Evolutionary conservation across 1,139 yeast genomes (phyloP).

Genomic region (Magnusiomyces starmeri): DNA sequence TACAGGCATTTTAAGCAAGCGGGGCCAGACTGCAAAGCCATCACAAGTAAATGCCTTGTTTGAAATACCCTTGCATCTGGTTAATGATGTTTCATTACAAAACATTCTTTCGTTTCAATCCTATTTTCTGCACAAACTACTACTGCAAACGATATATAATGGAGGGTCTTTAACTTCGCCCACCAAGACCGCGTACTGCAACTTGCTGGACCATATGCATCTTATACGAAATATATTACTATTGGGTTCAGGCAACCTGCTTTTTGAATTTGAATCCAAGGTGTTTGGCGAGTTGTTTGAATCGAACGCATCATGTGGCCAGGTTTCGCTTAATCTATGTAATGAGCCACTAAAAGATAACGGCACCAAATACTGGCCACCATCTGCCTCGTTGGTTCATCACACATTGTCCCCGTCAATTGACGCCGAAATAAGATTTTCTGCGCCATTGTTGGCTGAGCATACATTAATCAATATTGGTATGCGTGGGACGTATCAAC

Average conservation of each 20-base stretch:
- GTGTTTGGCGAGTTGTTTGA: constrained; percentile 11
- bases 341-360: too few relatives aligned
- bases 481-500: too few relatives aligned
- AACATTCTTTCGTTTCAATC: too few relatives aligned
- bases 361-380: too few relatives aligned
- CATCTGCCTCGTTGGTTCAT: constrained; percentile 10
- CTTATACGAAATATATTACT: constrained; percentile 12
- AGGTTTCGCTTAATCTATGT: too few relatives aligned
- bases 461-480: constrained; percentile 19
- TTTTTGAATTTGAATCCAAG: constrained; percentile 13
- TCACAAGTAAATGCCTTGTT: background rate
- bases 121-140: background rate
- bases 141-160: background rate
- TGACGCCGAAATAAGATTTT: constrained; percentile 3
- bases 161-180: too few relatives aligned
- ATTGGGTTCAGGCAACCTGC: constrained; percentile 13
- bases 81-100: too few relatives aligned
- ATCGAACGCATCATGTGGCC: background rate
- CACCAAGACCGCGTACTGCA: too few relatives aligned
- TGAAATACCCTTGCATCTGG: background rate
- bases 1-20: too few relatives aligned
- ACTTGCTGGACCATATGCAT: constrained; percentile 12
- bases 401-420: constrained; percentile 12
- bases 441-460: background rate
- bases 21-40: too few relatives aligned